These are phyloP conservation scores for Aureobasidium sp. DNA, from an alignment of 2,329 filamentous ascomycete species.

Conservation along the genomic window DNA sequence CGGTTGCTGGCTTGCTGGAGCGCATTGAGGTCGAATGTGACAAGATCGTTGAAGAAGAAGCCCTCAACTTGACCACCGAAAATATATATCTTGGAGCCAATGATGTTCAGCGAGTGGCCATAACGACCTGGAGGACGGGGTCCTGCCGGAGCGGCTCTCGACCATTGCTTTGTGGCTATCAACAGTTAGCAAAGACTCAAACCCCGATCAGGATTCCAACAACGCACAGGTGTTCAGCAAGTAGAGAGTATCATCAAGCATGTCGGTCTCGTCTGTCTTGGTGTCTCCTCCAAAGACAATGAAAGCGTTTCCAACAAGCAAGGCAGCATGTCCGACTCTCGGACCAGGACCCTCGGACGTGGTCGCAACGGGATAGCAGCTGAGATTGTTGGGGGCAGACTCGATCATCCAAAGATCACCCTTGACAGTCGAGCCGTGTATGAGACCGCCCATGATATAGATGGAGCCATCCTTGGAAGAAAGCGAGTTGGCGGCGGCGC, in stretches of 20 bases:
- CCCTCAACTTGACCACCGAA: conserved; percentile 97
- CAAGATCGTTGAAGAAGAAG: conserved; percentile 94
- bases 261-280: conserved; percentile 87
- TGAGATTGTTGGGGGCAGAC: conserved; percentile 68
- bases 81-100: conserved; percentile 94
- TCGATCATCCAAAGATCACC: conserved; percentile 98
- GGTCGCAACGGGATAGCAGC: conserved; percentile 85
- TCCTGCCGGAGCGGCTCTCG: conserved; percentile 79
- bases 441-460: conserved; percentile 94
- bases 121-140: conserved; percentile 83
- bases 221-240: conserved; percentile 89
- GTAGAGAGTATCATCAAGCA: conserved; percentile 91
- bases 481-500: conserved; percentile 85
- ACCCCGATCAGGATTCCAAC: neutral
- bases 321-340: conserved; percentile 84
- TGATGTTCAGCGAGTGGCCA: conserved; percentile 90
- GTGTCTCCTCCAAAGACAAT: conserved; percentile 99
- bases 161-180: conserved; percentile 94
- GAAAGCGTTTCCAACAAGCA: conserved; percentile 95
- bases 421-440: conserved; percentile 91
- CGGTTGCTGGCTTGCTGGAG: conserved; percentile 83
- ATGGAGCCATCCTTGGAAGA: conserved; percentile 96
- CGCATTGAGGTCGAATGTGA: conserved; percentile 92
- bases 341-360: conserved; percentile 92
- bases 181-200: conserved; percentile 21